Evolutionary conservation across 495 filamentous ascomycete species (phyloP), one percentile per base, ranked within the genome.

Genomic region (Podospora appendiculata): DNA sequence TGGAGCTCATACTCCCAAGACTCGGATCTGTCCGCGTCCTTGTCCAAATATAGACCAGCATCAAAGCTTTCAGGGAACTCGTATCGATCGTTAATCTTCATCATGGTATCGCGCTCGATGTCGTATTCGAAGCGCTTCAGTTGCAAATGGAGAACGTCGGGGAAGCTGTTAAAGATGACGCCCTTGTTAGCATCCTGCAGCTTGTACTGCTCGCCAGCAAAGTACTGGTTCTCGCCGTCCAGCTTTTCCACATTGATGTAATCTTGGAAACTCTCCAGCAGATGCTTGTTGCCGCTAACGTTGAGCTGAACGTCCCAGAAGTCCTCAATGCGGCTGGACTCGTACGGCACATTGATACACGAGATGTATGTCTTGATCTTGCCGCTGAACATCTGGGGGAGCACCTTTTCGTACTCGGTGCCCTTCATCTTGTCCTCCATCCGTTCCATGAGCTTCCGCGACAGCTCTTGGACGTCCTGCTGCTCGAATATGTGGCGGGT

Each of bases 231-330:
- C 61, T 99, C 94, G 9, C 93, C 94, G 56, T 97, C 92, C 64
- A 99, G 81, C 4, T 86, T 95, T 71, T 99, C 93, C 18, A 96
- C 92, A 53, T 93, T 83, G 52, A 96, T 87, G 67, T 97, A 99
- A 65, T 97, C 90, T 58, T 82, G 86, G 74, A 99, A 96, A 59
- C 91, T 96, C 51, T 95, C 90, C 52, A 95, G 85, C 52, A 99
- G 72, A 49, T 86, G 92, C 70, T 88, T 89, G 75, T 94, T 94
- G 32, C 89, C 89, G 55, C 87, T 85, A 41, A 99, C 93, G 54
- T 97, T 99, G 56, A 99, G 81, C 62, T 97, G 93, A 47, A 99
- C 87, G 65, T 99, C 93, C 93, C 93, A 99, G 67, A 96, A 99
- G 54, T 97, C 94, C 70, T 99, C 94, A 45, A 91, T 76, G 45